phyloP scores from a whole-genome alignment of 2,329 filamentous ascomycete genomes.

The Cladosporium sp. region DNA sequence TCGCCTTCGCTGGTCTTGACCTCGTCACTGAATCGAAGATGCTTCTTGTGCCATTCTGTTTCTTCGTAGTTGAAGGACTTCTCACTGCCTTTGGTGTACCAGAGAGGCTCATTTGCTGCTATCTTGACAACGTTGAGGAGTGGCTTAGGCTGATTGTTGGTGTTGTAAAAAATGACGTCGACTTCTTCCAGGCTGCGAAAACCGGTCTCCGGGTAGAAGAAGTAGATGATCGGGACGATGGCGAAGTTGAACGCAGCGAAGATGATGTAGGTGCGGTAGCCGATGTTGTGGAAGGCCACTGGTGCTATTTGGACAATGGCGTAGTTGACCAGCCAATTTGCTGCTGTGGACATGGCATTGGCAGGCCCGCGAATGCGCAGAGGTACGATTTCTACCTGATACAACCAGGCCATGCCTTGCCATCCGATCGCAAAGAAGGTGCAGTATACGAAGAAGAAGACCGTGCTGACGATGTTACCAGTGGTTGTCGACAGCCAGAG shows the following conservation, averaged over 20 bases:
- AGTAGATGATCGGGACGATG: slow-evolving; percentile 57
- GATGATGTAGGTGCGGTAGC: slow-evolving; percentile 30
- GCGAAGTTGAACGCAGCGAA: slow-evolving; percentile 51
- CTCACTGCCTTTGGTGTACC: slow-evolving; percentile 55
- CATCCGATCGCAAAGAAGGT: slow-evolving; percentile 55
- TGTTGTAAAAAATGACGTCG: slow-evolving; percentile 14
- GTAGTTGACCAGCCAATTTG: slow-evolving; percentile 50
- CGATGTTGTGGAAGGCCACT: slow-evolving; percentile 29
- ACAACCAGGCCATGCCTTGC: slow-evolving; percentile 56
- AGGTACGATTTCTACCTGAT: slow-evolving; percentile 55
- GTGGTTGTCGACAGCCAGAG: slow-evolving; percentile 33
- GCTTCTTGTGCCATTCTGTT: slow-evolving; percentile 31
- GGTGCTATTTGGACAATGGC: slow-evolving; percentile 18
- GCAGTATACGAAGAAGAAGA: slow-evolving; percentile 57
- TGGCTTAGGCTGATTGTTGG: slow-evolving; percentile 40
- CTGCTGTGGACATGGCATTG: slow-evolving; percentile 37
- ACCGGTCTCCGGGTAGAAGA: slow-evolving; percentile 44
- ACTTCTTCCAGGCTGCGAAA: slow-evolving; percentile 23
- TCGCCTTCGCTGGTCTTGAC: slow-evolving; percentile 25
- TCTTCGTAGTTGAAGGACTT: slow-evolving; percentile 47
- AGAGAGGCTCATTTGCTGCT: slow-evolving; percentile 49
- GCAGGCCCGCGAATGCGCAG: slow-evolving; percentile 25
- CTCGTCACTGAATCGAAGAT: slow-evolving; percentile 26
- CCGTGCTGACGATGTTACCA: slow-evolving; percentile 37
- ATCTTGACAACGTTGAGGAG: slow-evolving; percentile 48